Evolutionary conservation across 805 yeast genomes (phyloP), one percentile per base, ranked within the genome.

Genomic region (Metschnikowia anglica): DNA sequence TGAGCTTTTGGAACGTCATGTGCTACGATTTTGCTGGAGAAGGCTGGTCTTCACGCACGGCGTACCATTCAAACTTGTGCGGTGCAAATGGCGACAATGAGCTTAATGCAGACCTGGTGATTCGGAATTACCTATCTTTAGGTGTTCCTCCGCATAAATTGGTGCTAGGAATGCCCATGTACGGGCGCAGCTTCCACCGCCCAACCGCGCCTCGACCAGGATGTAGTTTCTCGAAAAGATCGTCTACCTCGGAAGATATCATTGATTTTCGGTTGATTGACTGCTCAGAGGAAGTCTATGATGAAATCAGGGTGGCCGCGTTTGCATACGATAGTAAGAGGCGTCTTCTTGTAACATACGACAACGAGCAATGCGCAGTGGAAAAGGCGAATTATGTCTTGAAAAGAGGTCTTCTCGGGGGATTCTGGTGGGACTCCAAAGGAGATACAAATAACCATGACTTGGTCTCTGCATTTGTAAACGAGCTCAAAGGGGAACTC

Each of bases 341-440:
- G 20, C 20, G 38, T 15, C 25, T 40, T 12, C 39, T 53, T 7
- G 33, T 47, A 9, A 34, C 48, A n/a, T 91, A 85, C 61, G 99
- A 91, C 58, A 83, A 76, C 47, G 68, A 68, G 0, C 65, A 69
- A 4, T 72, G 83, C 2, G 78, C 76, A 2, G 54, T 58, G 7
- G 53, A 54, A 13, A 93, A 91, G 59, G 88, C 88, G 0, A 54
- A 66, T 21, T 88, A 78, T 53, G 79, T 84, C 6, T 53, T 49
- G 29, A 52, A 61, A 16, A 60, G 66, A 5, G 56, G 67, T 0
- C 64, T 89, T 8, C 95, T 83, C 0, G 98, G 99, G 0, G 96
- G 86, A 0, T 82, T 93, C 79, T 90, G 87, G 83, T 91, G 98
- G 98, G 97, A 91, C 55, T 83, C 96, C 0, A 74, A 83, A 44